phyloP scores from a whole-genome alignment of 805 yeast genomes.

The Kuraishia capsulata region DNA sequence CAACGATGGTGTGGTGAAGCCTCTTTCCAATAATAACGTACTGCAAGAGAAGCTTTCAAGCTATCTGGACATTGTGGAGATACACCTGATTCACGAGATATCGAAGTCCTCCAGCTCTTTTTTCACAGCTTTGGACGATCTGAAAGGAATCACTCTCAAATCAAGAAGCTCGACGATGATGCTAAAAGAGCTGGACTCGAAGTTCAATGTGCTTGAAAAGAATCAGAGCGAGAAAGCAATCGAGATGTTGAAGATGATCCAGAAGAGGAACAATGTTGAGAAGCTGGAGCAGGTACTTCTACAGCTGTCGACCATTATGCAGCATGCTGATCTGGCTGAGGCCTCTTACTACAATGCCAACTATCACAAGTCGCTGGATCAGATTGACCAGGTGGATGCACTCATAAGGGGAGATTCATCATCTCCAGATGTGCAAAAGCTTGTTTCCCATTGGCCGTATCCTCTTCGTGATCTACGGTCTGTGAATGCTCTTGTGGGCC shows the following conservation, averaged over 20 bases:
- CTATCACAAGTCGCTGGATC: slow-evolving; percentile 45
- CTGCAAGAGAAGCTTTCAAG: slow-evolving; percentile 74
- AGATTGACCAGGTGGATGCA: slow-evolving; percentile 46
- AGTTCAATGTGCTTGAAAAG: slow-evolving; percentile 36
- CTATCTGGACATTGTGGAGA: slow-evolving; percentile 79
- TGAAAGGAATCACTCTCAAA: slow-evolving; percentile 51
- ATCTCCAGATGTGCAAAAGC: slow-evolving; percentile 15
- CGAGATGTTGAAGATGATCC: slow-evolving; percentile 36
- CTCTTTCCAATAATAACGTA: slow-evolving; percentile 39
- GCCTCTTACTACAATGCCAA: slow-evolving; percentile 32
- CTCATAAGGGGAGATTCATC: slow-evolving; percentile 46
- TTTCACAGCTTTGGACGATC: slow-evolving; percentile 74
- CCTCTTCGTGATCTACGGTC: slow-evolving; percentile 31
- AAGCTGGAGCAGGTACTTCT: slow-evolving; percentile 51
- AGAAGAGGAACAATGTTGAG: slow-evolving; percentile 49
- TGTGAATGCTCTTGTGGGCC: slow-evolving; percentile 39
- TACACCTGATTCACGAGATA: slow-evolving; percentile 72
- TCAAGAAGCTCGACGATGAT: slow-evolving; percentile 41
- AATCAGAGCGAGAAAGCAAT: slow-evolving; percentile 43
- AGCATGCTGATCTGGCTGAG: slow-evolving; percentile 41
- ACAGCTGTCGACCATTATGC: slow-evolving; percentile 39
- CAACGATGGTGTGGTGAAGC: slow-evolving; percentile 22
- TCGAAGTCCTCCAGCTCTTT: slow-evolving; percentile 79
- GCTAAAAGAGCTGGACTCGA: slow-evolving; percentile 34
- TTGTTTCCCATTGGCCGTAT: slow-evolving; percentile 33